Percentiles rank a stretch among this genome's conserved stretches.
phyloP scores from a whole-genome alignment of 2,329 filamentous ascomycete species.

The Microdochium trichocladiopsis region DNA sequence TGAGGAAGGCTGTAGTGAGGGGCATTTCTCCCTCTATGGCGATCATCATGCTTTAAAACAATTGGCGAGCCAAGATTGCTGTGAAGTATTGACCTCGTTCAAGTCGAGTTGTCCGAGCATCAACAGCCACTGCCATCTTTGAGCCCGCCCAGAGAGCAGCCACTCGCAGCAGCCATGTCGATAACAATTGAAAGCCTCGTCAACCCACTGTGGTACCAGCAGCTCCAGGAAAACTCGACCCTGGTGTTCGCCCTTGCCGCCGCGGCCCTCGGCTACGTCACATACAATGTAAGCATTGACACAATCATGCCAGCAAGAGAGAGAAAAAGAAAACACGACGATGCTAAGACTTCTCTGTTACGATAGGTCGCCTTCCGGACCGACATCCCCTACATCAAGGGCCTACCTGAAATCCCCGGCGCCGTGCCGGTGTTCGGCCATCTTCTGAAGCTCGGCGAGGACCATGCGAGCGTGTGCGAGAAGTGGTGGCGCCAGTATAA shows the following conservation, averaged over 20 bases:
- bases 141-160: not conserved
- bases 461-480: conserved; percentile 44
- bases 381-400: conserved; percentile 40
- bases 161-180: not conserved
- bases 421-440: conserved; percentile 42
- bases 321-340: too few species aligned
- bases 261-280: conserved; percentile 1
- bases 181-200: not conserved
- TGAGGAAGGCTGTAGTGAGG: too few species aligned
- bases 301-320: too few species aligned
- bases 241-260: not conserved
- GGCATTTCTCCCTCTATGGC: too few species aligned
- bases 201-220: not conserved
- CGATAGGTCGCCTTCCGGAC: conserved; percentile 23
- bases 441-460: conserved; percentile 41
- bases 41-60: too few species aligned
- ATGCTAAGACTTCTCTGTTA: conserved; percentile 2
- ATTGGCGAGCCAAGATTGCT: too few species aligned
- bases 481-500: conserved; percentile 40
- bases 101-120: not conserved
- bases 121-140: not conserved
- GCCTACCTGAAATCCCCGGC: conserved; percentile 41
- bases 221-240: not conserved
- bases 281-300: conserved; percentile 4
- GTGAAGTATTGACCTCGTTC: too few species aligned